Evolutionary conservation across 2,329 filamentous ascomycete genomes (phyloP), one percentile per base, ranked within the genome.

Genomic region (Leptographium lundbergii): DNA sequence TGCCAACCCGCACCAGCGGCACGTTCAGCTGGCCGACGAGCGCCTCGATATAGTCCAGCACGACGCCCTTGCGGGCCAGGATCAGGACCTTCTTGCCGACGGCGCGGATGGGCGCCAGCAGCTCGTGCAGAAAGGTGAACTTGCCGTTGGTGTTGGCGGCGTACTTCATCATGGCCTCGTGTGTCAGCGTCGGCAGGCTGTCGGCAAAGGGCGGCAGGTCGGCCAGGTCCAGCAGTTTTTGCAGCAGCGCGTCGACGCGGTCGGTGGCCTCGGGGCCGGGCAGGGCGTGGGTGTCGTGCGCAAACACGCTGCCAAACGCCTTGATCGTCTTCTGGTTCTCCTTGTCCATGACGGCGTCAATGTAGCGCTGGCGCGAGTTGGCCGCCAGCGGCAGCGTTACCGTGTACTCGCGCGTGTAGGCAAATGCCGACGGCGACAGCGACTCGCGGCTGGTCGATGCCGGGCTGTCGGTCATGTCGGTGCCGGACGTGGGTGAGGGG

Each of bases 351-450:
- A 85, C 70, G 1, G 74, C 73, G 34, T 77, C 74, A 45, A 78
- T 70, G 62, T 85, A 85, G 19, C 76, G 71, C 3, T 76, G 73
- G 19, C 81, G 75, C 10, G 74, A 71, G 57, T 75, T 79, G 17
- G 79, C 72, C 19, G 79, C 76, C 62, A 85, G 77, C 0, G 82
- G 80, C 0, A 86, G 69, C 0, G 82, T 84, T 36, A 86, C 69
- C 4, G 78, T 63, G 62, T 78, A 78, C 53, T 81, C 77, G 58
- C 70, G 52, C 4, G 57, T 61, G 47, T 59, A 51, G 6, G 14
- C 45, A 60, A 62, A 6, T 57, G 48, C 17, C 52, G 59, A 22
- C 25, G 47, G 55, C 25, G 55, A 48, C 10, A 29, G 36, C 42
- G 17, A 24, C 9, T 57, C 45, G 61, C 58, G 14, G 54, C 59